Conservation (phyloP, 305 asterid genomes). For the Fraxinus paxiana region DNA sequence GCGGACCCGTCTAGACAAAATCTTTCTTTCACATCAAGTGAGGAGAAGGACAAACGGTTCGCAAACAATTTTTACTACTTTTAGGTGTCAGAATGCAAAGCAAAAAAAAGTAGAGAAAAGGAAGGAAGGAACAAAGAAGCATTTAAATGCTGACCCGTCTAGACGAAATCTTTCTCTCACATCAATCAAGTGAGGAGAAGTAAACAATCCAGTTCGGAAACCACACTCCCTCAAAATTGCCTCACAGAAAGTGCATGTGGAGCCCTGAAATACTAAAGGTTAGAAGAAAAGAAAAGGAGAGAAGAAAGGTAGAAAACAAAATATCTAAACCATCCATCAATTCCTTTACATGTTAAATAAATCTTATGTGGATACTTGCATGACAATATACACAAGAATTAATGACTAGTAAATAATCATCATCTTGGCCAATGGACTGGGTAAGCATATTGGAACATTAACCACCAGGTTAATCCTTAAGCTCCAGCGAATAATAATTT, state of each 20-base stretch:
- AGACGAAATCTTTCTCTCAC: conserved; percentile 91
- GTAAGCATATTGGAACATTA: background rate
- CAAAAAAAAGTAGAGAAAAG: background rate
- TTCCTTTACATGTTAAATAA: background rate
- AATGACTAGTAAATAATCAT: background rate
- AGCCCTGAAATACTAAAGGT: conserved; percentile 58
- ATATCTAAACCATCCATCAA: background rate
- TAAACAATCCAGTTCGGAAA: conserved; percentile 78
- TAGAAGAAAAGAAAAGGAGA: conserved; percentile 18
- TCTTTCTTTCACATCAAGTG: conserved; percentile 95
- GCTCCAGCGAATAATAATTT: background rate
- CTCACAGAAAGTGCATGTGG: conserved; percentile 81
- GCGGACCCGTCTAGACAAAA: conserved; percentile 75
- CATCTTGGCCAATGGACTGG: background rate
- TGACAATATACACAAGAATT: background rate
- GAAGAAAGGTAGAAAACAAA: background rate
- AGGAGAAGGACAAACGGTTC: conserved; percentile 44
- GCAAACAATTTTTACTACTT: background rate
- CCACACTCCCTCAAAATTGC: conserved; percentile 81
- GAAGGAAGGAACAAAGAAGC: conserved; percentile 17
- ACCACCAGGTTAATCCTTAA: background rate
- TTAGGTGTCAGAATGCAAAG: background rate
- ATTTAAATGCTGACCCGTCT: conserved; percentile 56
- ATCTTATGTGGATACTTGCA: background rate
- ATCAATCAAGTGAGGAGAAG: conserved; percentile 92